Percentiles rank a stretch among this genome's conserved stretches.
phyloP scores from a whole-genome alignment of 2,329 filamentous ascomycete genomes.

The Pleurostoma richardsiae region DNA sequence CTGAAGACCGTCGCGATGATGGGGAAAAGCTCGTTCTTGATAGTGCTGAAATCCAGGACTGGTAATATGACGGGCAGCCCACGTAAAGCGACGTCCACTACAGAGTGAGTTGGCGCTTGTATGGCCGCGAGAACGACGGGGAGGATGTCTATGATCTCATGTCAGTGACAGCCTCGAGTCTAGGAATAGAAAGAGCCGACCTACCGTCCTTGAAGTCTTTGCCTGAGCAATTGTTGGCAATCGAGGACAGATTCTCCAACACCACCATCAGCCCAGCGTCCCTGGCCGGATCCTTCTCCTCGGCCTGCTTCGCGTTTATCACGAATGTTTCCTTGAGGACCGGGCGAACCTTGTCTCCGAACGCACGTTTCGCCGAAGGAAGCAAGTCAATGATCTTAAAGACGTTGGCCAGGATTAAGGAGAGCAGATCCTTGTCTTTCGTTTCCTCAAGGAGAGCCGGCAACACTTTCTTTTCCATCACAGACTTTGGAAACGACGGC shows the following conservation, averaged over 20 bases:
- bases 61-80: slow-evolving; percentile 77
- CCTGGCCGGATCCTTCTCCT: slow-evolving; percentile 75
- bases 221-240: slow-evolving; percentile 77
- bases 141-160: slow-evolving; percentile 61
- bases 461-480: slow-evolving; percentile 91
- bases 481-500: slow-evolving; percentile 85
- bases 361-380: slow-evolving; percentile 70
- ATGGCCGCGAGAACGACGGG: slow-evolving; percentile 80
- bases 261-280: slow-evolving; percentile 91
- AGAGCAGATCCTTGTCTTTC: slow-evolving; percentile 84
- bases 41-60: slow-evolving; percentile 89
- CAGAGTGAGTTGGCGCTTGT: slow-evolving; percentile 81
- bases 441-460: slow-evolving; percentile 86
- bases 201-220: slow-evolving; percentile 92
- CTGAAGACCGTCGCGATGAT: slow-evolving; percentile 87
- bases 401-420: slow-evolving; percentile 82
- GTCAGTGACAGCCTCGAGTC: slow-evolving; percentile 2
- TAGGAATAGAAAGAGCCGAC: slow-evolving; percentile 13
- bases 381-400: slow-evolving; percentile 83
- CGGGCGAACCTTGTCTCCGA: slow-evolving; percentile 83
- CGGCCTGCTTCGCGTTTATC: slow-evolving; percentile 46
- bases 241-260: slow-evolving; percentile 72
- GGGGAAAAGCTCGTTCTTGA: slow-evolving; percentile 95
- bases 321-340: slow-evolving; percentile 80
- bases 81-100: slow-evolving; percentile 81